These are phyloP conservation scores for Climacium dendroides DNA, from an alignment of 225 moss, liverwort and hornwort genomes.

Conservation along the genomic window DNA sequence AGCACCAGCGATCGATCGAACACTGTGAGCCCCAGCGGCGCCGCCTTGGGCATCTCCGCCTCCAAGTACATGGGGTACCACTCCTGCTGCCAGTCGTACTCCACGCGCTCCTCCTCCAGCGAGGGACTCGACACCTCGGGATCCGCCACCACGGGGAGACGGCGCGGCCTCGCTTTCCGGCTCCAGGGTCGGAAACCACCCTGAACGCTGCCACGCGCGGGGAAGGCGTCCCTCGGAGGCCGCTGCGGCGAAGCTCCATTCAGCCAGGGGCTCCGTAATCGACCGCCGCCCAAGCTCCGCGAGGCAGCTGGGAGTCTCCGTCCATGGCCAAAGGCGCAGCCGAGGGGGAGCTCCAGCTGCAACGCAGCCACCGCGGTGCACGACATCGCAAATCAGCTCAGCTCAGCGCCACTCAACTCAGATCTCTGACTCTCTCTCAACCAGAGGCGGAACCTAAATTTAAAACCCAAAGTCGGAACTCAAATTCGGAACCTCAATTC, in stretches of 20 bases:
- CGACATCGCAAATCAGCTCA: neutral
- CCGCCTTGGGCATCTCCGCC: constrained; percentile 49
- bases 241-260: neutral
- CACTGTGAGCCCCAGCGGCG: constrained; percentile 65
- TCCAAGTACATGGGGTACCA: constrained; percentile 86
- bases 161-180: neutral
- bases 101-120: neutral
- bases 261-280: neutral
- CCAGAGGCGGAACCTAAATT: neutral
- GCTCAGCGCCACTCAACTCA: neutral
- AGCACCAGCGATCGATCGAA: constrained; percentile 62
- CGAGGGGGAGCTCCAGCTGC: neutral
- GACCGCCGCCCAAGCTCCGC: neutral
- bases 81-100: constrained; percentile 43
- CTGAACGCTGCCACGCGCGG: neutral
- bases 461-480: neutral
- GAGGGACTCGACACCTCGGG: neutral
- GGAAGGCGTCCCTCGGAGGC: neutral
- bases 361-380: neutral
- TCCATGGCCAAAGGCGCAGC: neutral
- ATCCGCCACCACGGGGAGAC: constrained; percentile 1
- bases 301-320: too few relatives aligned
- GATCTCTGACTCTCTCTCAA: neutral
- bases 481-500: too few relatives aligned
- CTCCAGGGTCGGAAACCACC: neutral